Conservation (phyloP, 306 rosid species). For the Cucumis hystrix region DNA sequence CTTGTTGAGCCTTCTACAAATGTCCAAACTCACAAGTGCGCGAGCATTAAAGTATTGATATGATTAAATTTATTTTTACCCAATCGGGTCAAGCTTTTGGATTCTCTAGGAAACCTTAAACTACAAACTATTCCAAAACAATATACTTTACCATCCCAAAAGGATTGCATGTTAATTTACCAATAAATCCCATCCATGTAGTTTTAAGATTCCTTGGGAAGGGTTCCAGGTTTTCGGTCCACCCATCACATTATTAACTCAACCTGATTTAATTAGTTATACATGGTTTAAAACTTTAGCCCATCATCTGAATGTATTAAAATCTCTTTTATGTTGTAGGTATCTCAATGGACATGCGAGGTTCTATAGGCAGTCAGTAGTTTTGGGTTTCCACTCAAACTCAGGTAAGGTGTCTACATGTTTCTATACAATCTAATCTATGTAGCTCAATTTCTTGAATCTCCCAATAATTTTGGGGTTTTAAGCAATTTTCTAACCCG, state of each 20-base stretch:
- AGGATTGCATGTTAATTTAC: too few relatives aligned
- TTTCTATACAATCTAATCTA: background rate
- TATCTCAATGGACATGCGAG: conserved; percentile 57
- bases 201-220: background rate
- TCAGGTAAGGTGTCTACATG: conserved; percentile 38
- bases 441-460: background rate
- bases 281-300: background rate
- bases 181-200: background rate
- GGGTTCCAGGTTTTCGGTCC: background rate
- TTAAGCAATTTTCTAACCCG: background rate
- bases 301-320: background rate
- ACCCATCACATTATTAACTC: background rate
- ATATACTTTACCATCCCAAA: too few relatives aligned
- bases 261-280: background rate
- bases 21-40: background rate
- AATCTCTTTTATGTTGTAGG: conserved; percentile 32
- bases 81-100: background rate
- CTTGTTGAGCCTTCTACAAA: background rate
- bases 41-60: background rate
- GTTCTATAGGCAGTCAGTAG: conserved; percentile 71
- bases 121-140: too few relatives aligned
- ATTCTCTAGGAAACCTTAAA: background rate
- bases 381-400: conserved; percentile 51
- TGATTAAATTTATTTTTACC: background rate
- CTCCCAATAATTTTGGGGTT: background rate